Base-by-base conservation (phyloP, 2,329 filamentous ascomycete genomes). In the Ophiostoma piceae region DNA sequence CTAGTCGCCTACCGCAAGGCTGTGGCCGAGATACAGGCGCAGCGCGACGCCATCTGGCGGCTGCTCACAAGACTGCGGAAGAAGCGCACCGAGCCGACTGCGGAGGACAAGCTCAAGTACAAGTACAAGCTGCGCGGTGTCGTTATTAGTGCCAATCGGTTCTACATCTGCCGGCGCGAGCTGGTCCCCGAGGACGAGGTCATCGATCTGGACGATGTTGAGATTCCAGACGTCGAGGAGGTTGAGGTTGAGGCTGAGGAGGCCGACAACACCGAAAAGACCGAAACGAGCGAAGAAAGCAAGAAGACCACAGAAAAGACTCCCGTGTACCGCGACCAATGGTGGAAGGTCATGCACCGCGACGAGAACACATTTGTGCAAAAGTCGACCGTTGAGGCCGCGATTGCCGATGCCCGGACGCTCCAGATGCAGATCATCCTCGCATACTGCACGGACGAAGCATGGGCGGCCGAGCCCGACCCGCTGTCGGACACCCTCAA, bases 111-210 rank as follows among this genome's bases (percentile, higher is more conserved):
- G 0, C 62, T 65, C 7, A 75, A 70, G 2, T 73, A 77, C 62
- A 74, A 71, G 26, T 78, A 78, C 70, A 72, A 71, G 0, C 73
- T 79, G 7, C 74, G 77, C 8, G 78, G 78, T 5, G 75, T 79
- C 1, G 74, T 75, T 11, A 74, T 70, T 8, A 73, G 74, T 1
- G 43, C 72, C 1, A 73, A 76, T 32, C 73, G 72, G 5, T 74
- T 78, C 1, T 79, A 76, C 43, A 65, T 78, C 29, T 76, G 76
- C 41, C 73, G 73, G 29, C 74, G 74, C 14, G 72, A 69, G 6
- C 74, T 73, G 64, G 69, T 73, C 22, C 64, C 35, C 8, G 62
- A 22, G 35, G 35, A 12, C 3, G 62, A 22, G 32, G 32, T 39
- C 19, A 62, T 62, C 4, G 22, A 62, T 19, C 22, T 62, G 2